Base-by-base conservation (phyloP, 2,329 filamentous ascomycete species). In the Trichoderma atroviride region DNA sequence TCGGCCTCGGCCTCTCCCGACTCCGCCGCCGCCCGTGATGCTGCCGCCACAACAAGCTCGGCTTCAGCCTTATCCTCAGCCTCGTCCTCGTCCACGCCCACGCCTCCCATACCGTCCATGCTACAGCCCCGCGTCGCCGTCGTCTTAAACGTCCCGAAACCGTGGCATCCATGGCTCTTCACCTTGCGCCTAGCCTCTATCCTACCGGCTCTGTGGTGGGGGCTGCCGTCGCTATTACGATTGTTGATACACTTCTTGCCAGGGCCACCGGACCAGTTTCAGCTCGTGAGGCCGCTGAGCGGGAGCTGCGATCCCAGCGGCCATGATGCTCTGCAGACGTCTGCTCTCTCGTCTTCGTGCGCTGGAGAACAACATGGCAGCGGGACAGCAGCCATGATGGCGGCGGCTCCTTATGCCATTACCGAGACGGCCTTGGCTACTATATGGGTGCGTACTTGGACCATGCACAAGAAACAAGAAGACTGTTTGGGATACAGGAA, bases 61-160 rank as follows among this genome's bases (percentile, higher is more conserved):
- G 31, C 43, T 7, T 29, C 37, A 56, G 11, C 40, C 56, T 19
- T 43, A 19, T 31, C 43, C 19, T 7, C 37, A n/a, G 37, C 43
- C 22, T 6, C 58, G 14, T n/a, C 59, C 19, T n/a, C 69, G 29
- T 53, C 31, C 47, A 16, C 50, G 53, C 47, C 22, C 35, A 47
- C 66, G 27, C 58, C 70, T 43, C 68, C 70, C 52, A 73, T 62
- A 73, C 76, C 78, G 27, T 80, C 86, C 19, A 82, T 90, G 64
- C 84, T 93, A 55, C 91, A 94, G 76, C 92, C 92, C 14, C 91
- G 92, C 68, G 88, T 95, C 68, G 92, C 92, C 72, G 91, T 94
- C 74, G 87, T 93, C 37, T 85, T 95, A 58, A 92, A 92, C 63
- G 88, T 96, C 19, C 89, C 91, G 66, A 84, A 85, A 71, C 85